A percentile compares a stretch with the other conserved stretches of the same genome.
Conservation (phyloP, 2,329 filamentous ascomycete species). For the Calonectria crousiana region DNA sequence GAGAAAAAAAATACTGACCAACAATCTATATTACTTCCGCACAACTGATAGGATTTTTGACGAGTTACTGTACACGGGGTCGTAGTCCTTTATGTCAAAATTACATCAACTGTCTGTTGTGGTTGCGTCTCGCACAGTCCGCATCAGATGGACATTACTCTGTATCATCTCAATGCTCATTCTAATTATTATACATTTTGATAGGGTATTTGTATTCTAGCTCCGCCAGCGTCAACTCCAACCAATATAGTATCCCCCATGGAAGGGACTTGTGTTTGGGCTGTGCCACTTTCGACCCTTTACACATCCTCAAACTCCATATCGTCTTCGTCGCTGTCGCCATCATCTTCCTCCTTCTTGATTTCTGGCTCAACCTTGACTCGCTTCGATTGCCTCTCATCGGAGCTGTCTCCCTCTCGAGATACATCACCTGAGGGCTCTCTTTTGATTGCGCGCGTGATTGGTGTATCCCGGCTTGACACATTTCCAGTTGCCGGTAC, state of each 20-base stretch:
- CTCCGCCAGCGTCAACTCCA: background rate
- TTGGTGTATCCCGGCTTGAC: constrained; percentile 49
- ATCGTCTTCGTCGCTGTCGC: constrained; percentile 57
- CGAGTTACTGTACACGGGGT: background rate
- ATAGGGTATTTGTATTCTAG: constrained; percentile 18
- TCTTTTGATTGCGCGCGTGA: constrained; percentile 49
- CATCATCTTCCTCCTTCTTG: constrained; percentile 62
- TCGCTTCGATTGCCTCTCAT: constrained; percentile 67
- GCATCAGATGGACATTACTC: background rate
- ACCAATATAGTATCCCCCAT: background rate
- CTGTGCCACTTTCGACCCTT: background rate
- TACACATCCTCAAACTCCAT: constrained; percentile 72
- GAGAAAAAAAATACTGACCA: background rate
- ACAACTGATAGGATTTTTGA: background rate
- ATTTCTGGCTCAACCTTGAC: constrained; percentile 68
- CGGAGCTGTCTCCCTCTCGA: constrained; percentile 47
- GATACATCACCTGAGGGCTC: constrained; percentile 47
- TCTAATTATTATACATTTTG: constrained; percentile 18
- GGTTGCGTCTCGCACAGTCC: background rate
- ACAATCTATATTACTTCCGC: background rate
- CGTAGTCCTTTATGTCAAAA: background rate
- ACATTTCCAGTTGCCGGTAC: constrained; percentile 55
- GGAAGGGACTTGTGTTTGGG: background rate
- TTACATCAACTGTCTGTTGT: background rate
- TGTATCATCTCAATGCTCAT: background rate